Conservation (phyloP, 306 rosid genomes). For the Leucaena leucocephala region DNA sequence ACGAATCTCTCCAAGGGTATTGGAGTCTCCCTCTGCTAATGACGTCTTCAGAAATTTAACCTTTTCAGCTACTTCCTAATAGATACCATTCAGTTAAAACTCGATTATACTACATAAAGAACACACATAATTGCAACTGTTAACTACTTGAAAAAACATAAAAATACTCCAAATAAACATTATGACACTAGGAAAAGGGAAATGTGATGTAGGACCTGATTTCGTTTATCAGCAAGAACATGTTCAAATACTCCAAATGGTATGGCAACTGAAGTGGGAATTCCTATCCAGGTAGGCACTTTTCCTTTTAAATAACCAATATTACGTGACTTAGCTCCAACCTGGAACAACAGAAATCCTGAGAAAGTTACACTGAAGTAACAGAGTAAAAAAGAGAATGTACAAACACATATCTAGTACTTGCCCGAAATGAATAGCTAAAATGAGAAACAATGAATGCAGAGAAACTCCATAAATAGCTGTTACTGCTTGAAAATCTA, state of each 20-base stretch:
- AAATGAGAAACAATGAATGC: neutral
- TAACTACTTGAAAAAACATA: neutral
- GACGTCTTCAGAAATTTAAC: slow-evolving; percentile 61
- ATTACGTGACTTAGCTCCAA: slow-evolving; percentile 98
- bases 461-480: slow-evolving; percentile 32
- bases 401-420: neutral
- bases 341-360: slow-evolving; percentile 53
- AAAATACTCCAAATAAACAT: neutral
- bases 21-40: slow-evolving; percentile 66
- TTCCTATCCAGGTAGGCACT: slow-evolving; percentile 91
- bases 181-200: slow-evolving; percentile 11
- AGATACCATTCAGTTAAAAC: slow-evolving; percentile 27
- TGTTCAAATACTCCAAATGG: slow-evolving; percentile 93
- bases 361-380: slow-evolving; percentile 32
- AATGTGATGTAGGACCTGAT: slow-evolving; percentile 63
- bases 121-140: slow-evolving; percentile 1
- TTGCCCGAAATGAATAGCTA: slow-evolving; percentile 31
- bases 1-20: slow-evolving; percentile 77
- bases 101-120: slow-evolving; percentile 26
- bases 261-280: slow-evolving; percentile 94
- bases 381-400: slow-evolving; percentile 1
- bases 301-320: slow-evolving; percentile 82
- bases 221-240: slow-evolving; percentile 75
- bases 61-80: slow-evolving; percentile 80
- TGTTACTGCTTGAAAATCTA: slow-evolving; percentile 40